Percentiles rank a stretch among this genome's conserved stretches.
Evolutionary conservation across 176 grass and related monocot genomes (phyloP).

Genomic region (Rhynchospora breviuscula): DNA sequence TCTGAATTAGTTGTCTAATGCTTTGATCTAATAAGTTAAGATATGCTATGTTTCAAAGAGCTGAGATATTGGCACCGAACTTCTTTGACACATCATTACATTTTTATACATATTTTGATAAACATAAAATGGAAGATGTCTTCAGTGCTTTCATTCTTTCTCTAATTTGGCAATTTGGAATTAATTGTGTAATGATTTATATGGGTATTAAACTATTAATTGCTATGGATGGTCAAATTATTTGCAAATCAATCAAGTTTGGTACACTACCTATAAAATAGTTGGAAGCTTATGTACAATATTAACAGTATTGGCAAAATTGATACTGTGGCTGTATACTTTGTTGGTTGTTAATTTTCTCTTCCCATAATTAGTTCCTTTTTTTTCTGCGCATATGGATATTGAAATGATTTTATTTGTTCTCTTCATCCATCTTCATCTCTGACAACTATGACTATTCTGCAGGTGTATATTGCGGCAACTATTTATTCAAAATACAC

Average conservation of each 20-base stretch:
- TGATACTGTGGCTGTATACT: neutral
- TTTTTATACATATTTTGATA: neutral
- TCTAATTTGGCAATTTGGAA: neutral
- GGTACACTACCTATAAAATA: neutral
- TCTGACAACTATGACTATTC: neutral
- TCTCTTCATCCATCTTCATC: neutral
- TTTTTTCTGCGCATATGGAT: neutral
- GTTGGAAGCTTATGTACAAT: neutral
- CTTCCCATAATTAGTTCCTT: neutral
- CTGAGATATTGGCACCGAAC: neutral
- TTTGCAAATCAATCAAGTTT: neutral
- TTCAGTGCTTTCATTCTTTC: neutral
- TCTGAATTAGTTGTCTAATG: neutral
- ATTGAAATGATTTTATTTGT: neutral
- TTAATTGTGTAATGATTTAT: neutral
- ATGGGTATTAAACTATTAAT: neutral
- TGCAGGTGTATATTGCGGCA: constrained; percentile 22
- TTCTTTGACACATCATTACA: neutral
- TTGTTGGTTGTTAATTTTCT: neutral
- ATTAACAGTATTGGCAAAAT: neutral
- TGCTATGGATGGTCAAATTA: neutral
- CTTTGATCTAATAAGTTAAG: neutral
- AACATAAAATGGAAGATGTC: neutral
- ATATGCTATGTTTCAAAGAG: neutral
- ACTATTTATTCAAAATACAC: neutral